Conservation (phyloP, 768 basidiomycete species). For the Tylopilus cervinicoccineus region DNA sequence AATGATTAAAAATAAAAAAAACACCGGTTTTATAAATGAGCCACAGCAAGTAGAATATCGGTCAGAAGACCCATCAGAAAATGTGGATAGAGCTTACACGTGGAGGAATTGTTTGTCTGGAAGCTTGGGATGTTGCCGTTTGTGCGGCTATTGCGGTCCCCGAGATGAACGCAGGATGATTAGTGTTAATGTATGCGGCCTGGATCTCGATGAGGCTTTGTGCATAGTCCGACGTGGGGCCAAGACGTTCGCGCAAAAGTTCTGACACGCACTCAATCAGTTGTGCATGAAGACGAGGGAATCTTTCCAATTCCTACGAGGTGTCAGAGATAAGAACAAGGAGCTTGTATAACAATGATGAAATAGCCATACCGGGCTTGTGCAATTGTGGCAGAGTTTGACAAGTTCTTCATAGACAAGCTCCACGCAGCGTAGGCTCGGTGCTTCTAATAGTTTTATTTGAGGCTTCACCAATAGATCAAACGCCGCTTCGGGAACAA, state of each 20-base stretch:
- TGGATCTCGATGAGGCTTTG: slow-evolving; percentile 95
- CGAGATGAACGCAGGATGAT: slow-evolving; percentile 91
- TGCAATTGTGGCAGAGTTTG: slow-evolving; percentile 99
- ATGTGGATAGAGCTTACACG: slow-evolving; percentile 42
- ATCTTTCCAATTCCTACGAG: slow-evolving; percentile 86
- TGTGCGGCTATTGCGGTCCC: slow-evolving; percentile 66
- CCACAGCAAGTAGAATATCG: slow-evolving; percentile 15
- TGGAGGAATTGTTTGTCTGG: slow-evolving; percentile 43
- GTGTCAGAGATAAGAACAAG: slow-evolving; percentile 12
- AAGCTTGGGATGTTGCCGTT: slow-evolving; percentile 38
- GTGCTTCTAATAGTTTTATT: slow-evolving; percentile 92
- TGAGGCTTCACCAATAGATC: slow-evolving; percentile 97
- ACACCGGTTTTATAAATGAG: slow-evolving; percentile 5
- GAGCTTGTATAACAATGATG: not conserved
- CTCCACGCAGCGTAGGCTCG: slow-evolving; percentile 93
- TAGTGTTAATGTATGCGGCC: slow-evolving; percentile 99
- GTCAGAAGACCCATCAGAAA: slow-evolving; percentile 4
- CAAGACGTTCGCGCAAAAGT: slow-evolving; percentile 88
- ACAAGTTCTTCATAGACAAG: slow-evolving; percentile 98
- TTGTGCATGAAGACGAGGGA: slow-evolving; percentile 90
- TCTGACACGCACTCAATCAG: slow-evolving; percentile 97
- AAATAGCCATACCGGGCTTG: slow-evolving; percentile 62
- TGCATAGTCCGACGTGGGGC: slow-evolving; percentile 95
- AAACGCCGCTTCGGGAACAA: slow-evolving; percentile 96
- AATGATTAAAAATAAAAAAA: too few relatives aligned